Evolutionary conservation across 176 grass and related monocot species (phyloP).

Genomic region (Oryza meyeriana): DNA sequence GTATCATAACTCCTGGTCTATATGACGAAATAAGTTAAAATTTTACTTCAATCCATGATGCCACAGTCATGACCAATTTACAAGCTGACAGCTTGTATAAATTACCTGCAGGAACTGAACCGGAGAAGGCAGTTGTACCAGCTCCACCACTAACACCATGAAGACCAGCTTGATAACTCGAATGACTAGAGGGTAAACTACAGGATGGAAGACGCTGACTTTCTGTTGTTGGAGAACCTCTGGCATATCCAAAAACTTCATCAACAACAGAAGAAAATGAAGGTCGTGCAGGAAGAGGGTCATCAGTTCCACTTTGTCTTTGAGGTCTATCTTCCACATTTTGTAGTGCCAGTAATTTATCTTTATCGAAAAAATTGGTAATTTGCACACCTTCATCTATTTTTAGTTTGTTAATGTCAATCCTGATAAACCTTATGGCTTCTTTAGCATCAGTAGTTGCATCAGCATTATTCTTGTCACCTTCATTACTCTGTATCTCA

Average conservation of each 20-base stretch:
- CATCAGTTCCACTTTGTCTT: conserved; percentile 23
- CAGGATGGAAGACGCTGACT: conserved; percentile 33
- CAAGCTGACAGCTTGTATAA: conserved; percentile 34
- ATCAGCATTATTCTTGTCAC: conserved; percentile 49
- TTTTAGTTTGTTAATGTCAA: conserved; percentile 69
- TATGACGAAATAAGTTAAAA: conserved; percentile 26
- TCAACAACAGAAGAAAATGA: conserved; percentile 77
- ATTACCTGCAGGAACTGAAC: conserved; percentile 42
- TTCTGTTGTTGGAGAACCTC: conserved; percentile 26
- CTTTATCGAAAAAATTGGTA: conserved; percentile 51
- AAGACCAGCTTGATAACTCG: conserved; percentile 35
- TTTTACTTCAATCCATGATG: conserved; percentile 25
- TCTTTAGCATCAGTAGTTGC: conserved; percentile 53
- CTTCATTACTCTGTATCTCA: conserved; percentile 47
- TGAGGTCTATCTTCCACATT: conserved; percentile 37
- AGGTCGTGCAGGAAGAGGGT: conserved; percentile 42
- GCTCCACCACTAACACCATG: conserved; percentile 25
- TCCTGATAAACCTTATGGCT: conserved; percentile 55
- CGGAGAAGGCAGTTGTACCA: conserved; percentile 31
- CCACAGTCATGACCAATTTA: conserved; percentile 47
- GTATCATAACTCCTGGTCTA: conserved; percentile 24
- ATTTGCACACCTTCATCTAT: conserved; percentile 57
- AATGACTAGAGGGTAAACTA: conserved; percentile 40
- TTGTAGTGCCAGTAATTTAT: conserved; percentile 45
- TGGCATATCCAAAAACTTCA: conserved; percentile 52